Percentiles rank a stretch among this genome's conserved stretches.
Evolutionary conservation across 805 yeast genomes (phyloP).

Genomic region (Candida piceae): DNA sequence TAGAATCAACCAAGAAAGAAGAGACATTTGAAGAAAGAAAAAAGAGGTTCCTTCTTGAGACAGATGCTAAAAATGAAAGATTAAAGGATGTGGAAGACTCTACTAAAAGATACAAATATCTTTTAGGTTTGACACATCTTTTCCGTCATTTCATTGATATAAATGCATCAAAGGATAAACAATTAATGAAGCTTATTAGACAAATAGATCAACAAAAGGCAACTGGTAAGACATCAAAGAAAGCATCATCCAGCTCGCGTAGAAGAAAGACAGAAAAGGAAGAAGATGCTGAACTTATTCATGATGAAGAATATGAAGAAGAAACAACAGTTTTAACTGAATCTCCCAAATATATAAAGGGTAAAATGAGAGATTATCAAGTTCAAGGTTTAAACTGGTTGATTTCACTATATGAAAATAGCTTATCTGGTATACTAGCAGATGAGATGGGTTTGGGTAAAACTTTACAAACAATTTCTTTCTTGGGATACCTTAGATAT

Average conservation of each 20-base stretch:
- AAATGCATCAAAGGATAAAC: slow-evolving; percentile 72
- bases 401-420: slow-evolving; percentile 80
- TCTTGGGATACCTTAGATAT: slow-evolving; percentile 82
- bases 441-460: slow-evolving; percentile 99
- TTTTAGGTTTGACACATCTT: slow-evolving; percentile 76
- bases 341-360: slow-evolving; percentile 74
- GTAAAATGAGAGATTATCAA: slow-evolving; percentile 84
- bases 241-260: slow-evolving; percentile 30
- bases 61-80: slow-evolving; percentile 55
- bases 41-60: slow-evolving; percentile 42
- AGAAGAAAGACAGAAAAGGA: slow-evolving; percentile 90
- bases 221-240: slow-evolving; percentile 26
- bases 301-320: slow-evolving; percentile 69
- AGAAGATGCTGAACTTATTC: slow-evolving; percentile 87
- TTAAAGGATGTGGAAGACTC: slow-evolving; percentile 59
- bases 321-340: slow-evolving; percentile 75
- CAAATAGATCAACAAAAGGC: slow-evolving; percentile 48
- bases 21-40: slow-evolving; percentile 38
- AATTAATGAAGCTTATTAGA: slow-evolving; percentile 55
- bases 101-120: slow-evolving; percentile 71
- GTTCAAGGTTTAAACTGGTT: slow-evolving; percentile 95
- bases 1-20: slow-evolving; percentile 2
- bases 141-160: slow-evolving; percentile 85
- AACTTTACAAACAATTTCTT: slow-evolving; percentile 90
- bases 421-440: slow-evolving; percentile 88